Evolutionary conservation across 345 rosid genomes (phyloP).

Genomic region (Populus pruinosa): DNA sequence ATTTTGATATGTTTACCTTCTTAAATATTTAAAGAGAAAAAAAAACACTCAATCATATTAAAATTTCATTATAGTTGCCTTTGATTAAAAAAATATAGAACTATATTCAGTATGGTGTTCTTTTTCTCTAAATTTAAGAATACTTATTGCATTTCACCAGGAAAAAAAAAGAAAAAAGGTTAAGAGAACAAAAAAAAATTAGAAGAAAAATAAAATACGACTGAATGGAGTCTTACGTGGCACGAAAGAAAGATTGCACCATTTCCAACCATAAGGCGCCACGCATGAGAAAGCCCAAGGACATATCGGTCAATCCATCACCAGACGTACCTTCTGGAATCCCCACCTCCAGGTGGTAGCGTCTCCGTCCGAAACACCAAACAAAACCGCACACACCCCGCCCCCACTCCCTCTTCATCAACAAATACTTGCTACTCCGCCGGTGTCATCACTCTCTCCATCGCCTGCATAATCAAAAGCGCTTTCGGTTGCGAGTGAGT

Average conservation of each 20-base stretch:
- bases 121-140: no score
- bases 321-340: constrained; percentile 8
- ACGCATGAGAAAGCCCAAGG: background rate
- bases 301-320: background rate
- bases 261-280: background rate
- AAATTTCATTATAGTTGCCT: no score
- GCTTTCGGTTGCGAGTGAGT: background rate
- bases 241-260: background rate
- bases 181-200: no score
- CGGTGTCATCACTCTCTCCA: background rate
- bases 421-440: background rate
- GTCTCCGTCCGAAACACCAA: background rate
- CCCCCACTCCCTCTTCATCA: background rate
- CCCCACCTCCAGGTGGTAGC: background rate
- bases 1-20: no score
- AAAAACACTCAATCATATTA: no score
- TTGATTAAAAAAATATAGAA: no score
- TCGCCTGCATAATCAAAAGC: background rate
- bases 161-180: no score
- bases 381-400: background rate
- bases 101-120: no score
- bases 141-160: no score
- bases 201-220: no score
- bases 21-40: no score
- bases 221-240: no score